Percentiles rank a stretch among this genome's conserved stretches.
These are phyloP conservation scores for Monilinia fructicola DNA, from an alignment of 2,329 filamentous ascomycete genomes.

Conservation along the genomic window DNA sequence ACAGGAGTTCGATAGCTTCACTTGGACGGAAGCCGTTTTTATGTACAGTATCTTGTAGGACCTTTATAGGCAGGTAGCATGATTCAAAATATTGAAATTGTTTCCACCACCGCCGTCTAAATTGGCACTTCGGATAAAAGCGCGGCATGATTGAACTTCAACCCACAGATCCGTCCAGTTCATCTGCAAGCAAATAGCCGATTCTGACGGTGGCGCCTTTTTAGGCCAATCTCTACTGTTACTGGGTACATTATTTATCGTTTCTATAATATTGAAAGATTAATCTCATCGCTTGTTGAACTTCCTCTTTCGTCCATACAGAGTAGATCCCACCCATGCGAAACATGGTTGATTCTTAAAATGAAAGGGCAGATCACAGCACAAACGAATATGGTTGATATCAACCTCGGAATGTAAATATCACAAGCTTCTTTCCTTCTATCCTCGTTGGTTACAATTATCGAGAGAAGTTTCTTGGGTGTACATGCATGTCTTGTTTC, in stretches of 20 bases:
- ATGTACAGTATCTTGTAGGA: not conserved
- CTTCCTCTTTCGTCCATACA: constrained; percentile 16
- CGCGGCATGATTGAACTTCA: not conserved
- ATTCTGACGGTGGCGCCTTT: not conserved
- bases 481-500: not conserved
- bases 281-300: constrained; percentile 1
- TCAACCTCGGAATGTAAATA: not conserved
- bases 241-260: not conserved
- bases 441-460: not conserved
- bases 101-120: not conserved
- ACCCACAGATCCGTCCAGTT: not conserved
- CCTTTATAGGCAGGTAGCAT: not conserved
- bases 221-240: not conserved
- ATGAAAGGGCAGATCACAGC: not conserved
- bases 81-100: not conserved
- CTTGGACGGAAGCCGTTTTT: not conserved
- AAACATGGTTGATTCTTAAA: constrained; percentile 1
- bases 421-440: constrained; percentile 8
- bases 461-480: constrained; percentile 8
- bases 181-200: not conserved
- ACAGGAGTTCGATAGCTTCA: not conserved
- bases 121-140: not conserved
- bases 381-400: not conserved
- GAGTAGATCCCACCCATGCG: not conserved
- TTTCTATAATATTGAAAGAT: constrained; percentile 6